phyloP scores from a whole-genome alignment of 2,329 filamentous ascomycete genomes.

The Hymenoscyphus fraxineus region DNA sequence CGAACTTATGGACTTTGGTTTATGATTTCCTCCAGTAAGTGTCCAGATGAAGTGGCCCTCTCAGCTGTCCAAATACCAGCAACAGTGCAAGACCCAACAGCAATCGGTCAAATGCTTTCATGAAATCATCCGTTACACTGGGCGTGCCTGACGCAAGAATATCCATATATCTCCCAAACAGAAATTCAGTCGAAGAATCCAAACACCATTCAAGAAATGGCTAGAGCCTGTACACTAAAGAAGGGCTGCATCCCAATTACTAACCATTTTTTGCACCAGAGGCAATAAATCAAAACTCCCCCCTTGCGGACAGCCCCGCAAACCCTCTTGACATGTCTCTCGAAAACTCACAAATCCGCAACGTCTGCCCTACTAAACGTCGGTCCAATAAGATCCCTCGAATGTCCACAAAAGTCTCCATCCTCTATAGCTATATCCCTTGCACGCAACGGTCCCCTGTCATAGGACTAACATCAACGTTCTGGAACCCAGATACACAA shows the following conservation, averaged over 20 bases:
- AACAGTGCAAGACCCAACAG: neutral
- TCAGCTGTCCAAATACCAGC: neutral
- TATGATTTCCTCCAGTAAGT: neutral
- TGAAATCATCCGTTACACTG: neutral
- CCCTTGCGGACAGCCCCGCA: neutral
- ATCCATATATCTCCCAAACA: neutral
- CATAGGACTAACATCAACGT: neutral
- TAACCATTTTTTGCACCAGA: slow-evolving; percentile 1
- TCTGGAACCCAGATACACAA: neutral
- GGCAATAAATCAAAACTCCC: slow-evolving; percentile 1
- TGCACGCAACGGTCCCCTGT: neutral
- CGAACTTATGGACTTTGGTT: neutral
- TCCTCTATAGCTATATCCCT: neutral
- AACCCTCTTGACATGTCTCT: neutral
- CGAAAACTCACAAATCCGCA: neutral
- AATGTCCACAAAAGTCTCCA: neutral
- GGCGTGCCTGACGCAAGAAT: neutral
- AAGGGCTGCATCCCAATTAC: neutral
- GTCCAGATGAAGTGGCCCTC: neutral
- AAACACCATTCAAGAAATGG: neutral
- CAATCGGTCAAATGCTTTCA: neutral
- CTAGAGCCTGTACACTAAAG: neutral
- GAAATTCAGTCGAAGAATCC: slow-evolving; percentile 1
- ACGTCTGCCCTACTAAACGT: slow-evolving; percentile 3
- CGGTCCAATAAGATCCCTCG: slow-evolving; percentile 1